Evolutionary conservation across 441 rosid species (phyloP), one percentile per base, ranked within the genome.

Genomic region (Populus hybrid): DNA sequence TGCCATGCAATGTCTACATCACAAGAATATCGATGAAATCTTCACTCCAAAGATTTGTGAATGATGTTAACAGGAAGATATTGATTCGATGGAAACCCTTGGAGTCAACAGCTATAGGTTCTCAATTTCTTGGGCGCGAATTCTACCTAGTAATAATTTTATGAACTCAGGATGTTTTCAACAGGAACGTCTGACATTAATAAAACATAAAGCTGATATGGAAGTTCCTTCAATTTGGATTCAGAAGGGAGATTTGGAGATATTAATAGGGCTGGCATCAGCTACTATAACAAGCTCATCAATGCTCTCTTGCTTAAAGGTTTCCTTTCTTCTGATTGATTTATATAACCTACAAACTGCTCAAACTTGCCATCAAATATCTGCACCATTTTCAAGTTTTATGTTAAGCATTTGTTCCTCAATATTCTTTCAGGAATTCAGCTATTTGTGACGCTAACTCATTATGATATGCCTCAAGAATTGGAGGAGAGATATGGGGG

Each of bases 401-500:
- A 10, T 42, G 50, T 42, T 0, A 42, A 10, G 14, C 50, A 42
- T 42, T 42, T 10, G 50, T 42, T 42, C 4, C 10, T 38, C 42
- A 9, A 38, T 38, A 10, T 38, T 38, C 10, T 38, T 38, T 38
- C 50, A 73, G 93, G 92, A 75, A 85, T 90, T 67, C 63, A 79
- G 70, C 91, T 90, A 59, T 87, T 85, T 75, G 88, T 90, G 68
- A 86, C 92, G 3, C 77, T 88, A 74, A 85, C 81, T 20, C 93
- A 88, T 79, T 50, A 85, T 3, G 93, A 90, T 74, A 81, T 82
- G 70, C 93, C 93, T 53, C 91, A 88, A 84, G 86, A 85, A 77
- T 70, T 88, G 0, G 93, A 88, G 73, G 82, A 86, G 73, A 84
- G 83, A 77, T 90, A 88, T 69, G 80, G 87, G 73, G 85, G 89